Evolutionary conservation across 1,284 basidiomycete genomes (phyloP).

Genomic region (Ganoderma resinaceum): DNA sequence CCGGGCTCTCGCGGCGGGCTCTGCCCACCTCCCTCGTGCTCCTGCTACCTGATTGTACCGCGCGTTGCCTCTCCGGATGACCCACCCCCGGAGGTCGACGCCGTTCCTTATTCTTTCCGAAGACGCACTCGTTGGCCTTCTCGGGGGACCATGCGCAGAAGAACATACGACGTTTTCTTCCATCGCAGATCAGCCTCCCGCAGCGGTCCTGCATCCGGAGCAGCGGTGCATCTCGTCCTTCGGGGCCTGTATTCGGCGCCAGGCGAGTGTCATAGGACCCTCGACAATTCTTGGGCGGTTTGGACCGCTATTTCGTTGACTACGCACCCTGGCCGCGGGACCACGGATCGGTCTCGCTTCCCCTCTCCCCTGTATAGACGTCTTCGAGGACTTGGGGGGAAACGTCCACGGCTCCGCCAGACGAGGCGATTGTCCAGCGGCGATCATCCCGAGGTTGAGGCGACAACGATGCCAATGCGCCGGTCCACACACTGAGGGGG

Average conservation of each 20-base stretch:
- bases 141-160: conserved; percentile 8
- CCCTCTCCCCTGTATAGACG: neutral
- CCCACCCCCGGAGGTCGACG: neutral
- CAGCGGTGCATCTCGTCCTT: conserved; percentile 2
- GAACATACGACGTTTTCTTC: neutral
- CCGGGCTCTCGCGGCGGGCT: neutral
- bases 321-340: conserved; percentile 3
- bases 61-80: conserved; percentile 1
- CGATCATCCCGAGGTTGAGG: neutral
- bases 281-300: conserved; percentile 13
- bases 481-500: neutral
- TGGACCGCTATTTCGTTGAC: conserved; percentile 26
- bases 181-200: conserved; percentile 13
- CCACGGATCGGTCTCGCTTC: conserved; percentile 19
- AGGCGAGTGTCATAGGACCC: conserved; percentile 1
- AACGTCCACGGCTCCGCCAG: conserved; percentile 1
- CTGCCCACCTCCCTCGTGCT: neutral
- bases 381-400: neutral
- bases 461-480: neutral
- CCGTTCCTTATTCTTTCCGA: conserved; percentile 10
- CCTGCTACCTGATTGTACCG: neutral
- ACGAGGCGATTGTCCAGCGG: neutral
- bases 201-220: conserved; percentile 7
- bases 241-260: conserved; percentile 16
- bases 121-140: neutral